Percentiles rank a stretch among this genome's conserved stretches.
These are phyloP conservation scores for Sclerospora graminicola DNA, from an alignment of 352 stramenopile species.

Conservation along the genomic window DNA sequence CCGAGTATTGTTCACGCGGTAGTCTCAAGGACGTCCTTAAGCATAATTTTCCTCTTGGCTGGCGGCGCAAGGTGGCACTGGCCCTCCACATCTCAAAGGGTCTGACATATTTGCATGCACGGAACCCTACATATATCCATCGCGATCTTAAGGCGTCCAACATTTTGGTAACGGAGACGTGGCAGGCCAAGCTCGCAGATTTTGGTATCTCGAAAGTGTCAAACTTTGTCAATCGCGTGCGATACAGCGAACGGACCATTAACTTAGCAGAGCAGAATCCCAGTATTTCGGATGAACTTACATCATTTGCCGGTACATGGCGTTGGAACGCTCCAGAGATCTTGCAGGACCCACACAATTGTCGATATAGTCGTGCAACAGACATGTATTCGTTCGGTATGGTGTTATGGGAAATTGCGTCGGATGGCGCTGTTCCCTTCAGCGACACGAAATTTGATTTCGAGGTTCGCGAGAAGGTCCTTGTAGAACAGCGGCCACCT, in stretches of 20 bases:
- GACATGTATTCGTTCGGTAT: slow-evolving; percentile 75
- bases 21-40: slow-evolving; percentile 70
- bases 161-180: slow-evolving; percentile 62
- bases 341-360: slow-evolving; percentile 53
- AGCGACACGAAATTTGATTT: slow-evolving; percentile 60
- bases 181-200: slow-evolving; percentile 55
- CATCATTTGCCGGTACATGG: slow-evolving; percentile 59
- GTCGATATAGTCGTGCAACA: slow-evolving; percentile 45
- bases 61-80: slow-evolving; percentile 47
- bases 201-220: slow-evolving; percentile 44
- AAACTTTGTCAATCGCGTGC: slow-evolving; percentile 30
- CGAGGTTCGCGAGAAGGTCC: slow-evolving; percentile 51
- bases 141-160: slow-evolving; percentile 66
- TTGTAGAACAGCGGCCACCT: slow-evolving; percentile 38
- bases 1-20: slow-evolving; percentile 51
- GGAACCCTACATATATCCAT: slow-evolving; percentile 68
- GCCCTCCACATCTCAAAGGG: slow-evolving; percentile 53
- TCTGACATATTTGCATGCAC: slow-evolving; percentile 57
- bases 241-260: slow-evolving; percentile 25
- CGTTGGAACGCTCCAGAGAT: slow-evolving; percentile 64
- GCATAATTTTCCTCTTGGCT: slow-evolving; percentile 38
- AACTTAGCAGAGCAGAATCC: slow-evolving; percentile 26
- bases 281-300: slow-evolving; percentile 41
- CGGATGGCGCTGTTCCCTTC: slow-evolving; percentile 50
- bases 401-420: slow-evolving; percentile 61